Evolutionary conservation across 768 basidiomycete species (phyloP).

Genomic region (Tricholoma matsutake): DNA sequence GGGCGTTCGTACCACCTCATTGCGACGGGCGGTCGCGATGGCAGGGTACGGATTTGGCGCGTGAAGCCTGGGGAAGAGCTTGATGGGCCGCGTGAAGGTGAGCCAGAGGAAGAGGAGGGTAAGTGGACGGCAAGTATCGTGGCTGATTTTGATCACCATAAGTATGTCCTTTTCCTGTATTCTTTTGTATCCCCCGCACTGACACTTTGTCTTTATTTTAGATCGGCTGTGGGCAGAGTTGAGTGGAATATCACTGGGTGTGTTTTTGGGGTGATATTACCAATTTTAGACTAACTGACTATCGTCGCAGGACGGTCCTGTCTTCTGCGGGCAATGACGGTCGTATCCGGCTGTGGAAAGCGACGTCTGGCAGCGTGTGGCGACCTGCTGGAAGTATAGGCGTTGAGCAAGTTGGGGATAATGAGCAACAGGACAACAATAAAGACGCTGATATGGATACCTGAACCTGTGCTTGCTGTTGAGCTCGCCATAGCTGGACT

Average conservation of each 20-base stretch:
- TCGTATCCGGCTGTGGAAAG: slow-evolving; percentile 81
- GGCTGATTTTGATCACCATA: slow-evolving; percentile 86
- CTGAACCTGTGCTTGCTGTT: slow-evolving; percentile 9
- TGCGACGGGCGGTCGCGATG: slow-evolving; percentile 87
- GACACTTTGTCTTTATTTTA: slow-evolving; percentile 20
- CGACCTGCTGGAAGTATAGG: slow-evolving; percentile 77
- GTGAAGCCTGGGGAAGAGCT: slow-evolving; percentile 57
- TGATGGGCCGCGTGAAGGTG: slow-evolving; percentile 34
- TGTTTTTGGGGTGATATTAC: slow-evolving; percentile 13
- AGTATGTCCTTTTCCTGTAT: slow-evolving; percentile 38
- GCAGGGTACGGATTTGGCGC: slow-evolving; percentile 87
- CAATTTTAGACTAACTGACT: slow-evolving; percentile 1
- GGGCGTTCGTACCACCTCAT: slow-evolving; percentile 93
- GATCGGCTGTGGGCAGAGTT: slow-evolving; percentile 76
- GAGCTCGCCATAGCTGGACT: background rate
- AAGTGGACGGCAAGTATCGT: slow-evolving; percentile 76
- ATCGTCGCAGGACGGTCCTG: slow-evolving; percentile 63
- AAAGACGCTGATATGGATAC: slow-evolving; percentile 44
- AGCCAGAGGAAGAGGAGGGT: slow-evolving; percentile 42
- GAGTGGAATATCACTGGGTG: slow-evolving; percentile 95
- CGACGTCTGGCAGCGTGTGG: slow-evolving; percentile 82
- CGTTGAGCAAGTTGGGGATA: slow-evolving; percentile 64
- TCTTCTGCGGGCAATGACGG: slow-evolving; percentile 85
- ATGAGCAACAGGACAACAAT: slow-evolving; percentile 27
- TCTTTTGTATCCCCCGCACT: background rate